phyloP scores from a whole-genome alignment of 169 alveolate genomes.

The Cryptosporidium tyzzeri region DNA sequence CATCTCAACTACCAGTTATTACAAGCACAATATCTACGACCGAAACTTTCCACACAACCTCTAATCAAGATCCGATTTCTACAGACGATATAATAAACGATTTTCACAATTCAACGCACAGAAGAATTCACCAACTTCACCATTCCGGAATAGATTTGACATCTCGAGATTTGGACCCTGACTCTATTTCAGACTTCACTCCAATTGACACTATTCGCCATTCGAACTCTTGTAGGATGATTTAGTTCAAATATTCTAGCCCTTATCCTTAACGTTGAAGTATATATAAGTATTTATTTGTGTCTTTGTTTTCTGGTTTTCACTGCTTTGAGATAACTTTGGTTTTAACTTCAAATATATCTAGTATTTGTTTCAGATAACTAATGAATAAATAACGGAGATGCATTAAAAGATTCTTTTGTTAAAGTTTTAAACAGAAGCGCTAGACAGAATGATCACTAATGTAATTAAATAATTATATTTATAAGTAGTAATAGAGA shows the following conservation, averaged over 20 bases:
- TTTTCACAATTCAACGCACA: constrained; percentile 54
- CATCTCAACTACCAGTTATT: constrained; percentile 49
- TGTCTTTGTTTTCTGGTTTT: neutral
- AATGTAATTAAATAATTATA: too few species aligned
- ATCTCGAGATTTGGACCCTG: constrained; percentile 39
- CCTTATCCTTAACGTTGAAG: neutral
- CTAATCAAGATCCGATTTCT: neutral
- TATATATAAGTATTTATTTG: neutral
- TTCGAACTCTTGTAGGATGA: constrained; percentile 51
- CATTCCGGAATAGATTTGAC: constrained; percentile 31
- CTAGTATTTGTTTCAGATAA: too few species aligned
- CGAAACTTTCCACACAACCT: constrained; percentile 7
- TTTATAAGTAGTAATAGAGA: neutral
- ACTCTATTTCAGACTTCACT: constrained; percentile 61
- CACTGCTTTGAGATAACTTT: too few species aligned
- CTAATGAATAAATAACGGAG: too few species aligned
- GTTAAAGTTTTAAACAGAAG: too few species aligned
- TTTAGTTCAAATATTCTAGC: constrained; percentile 2
- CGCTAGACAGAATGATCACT: too few species aligned
- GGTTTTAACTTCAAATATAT: too few species aligned
- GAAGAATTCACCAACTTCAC: constrained; percentile 54
- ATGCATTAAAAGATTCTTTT: too few species aligned
- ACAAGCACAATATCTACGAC: constrained; percentile 49
- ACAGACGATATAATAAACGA: constrained; percentile 20
- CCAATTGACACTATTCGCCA: constrained; percentile 36